A percentile compares a stretch with the other conserved stretches of the same genome.
phyloP scores from a whole-genome alignment of 2,329 filamentous ascomycete species.

The Dothideomycetes sp. region DNA sequence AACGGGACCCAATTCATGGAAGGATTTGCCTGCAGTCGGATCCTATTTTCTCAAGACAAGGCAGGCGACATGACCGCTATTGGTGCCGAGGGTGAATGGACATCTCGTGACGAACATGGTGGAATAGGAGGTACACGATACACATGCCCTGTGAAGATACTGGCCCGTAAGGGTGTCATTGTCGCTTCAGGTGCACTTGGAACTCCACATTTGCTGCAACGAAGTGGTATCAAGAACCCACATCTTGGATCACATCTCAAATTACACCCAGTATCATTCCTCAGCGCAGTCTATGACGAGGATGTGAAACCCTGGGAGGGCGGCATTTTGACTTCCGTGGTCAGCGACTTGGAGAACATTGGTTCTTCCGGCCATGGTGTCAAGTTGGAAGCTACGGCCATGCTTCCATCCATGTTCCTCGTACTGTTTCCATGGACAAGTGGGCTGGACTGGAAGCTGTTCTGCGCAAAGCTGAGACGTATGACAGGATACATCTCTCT shows the following conservation, averaged over 20 bases:
- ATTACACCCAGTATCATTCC: constrained; percentile 57
- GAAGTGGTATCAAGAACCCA: constrained; percentile 69
- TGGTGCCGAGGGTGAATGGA: constrained; percentile 68
- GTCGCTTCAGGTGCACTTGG: constrained; percentile 61
- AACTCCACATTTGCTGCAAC: constrained; percentile 63
- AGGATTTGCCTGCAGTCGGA: constrained; percentile 60
- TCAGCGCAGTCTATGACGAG: constrained; percentile 55
- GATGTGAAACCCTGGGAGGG: constrained; percentile 56
- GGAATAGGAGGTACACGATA: constrained; percentile 41
- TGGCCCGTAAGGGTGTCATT: constrained; percentile 63
- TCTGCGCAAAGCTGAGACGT: constrained; percentile 55
- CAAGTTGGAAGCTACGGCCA: constrained; percentile 67
- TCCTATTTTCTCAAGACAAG: constrained; percentile 53
- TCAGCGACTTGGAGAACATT: constrained; percentile 67
- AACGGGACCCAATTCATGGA: constrained; percentile 76
- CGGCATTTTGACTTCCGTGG: constrained; percentile 67
- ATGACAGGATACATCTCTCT: constrained; percentile 64
- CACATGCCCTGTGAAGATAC: constrained; percentile 55
- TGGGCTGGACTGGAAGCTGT: constrained; percentile 62
- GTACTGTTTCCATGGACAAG: constrained; percentile 54
- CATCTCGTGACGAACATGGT: constrained; percentile 54
- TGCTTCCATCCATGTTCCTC: constrained; percentile 59
- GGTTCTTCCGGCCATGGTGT: constrained; percentile 70
- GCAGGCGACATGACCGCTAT: constrained; percentile 45
- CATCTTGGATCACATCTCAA: constrained; percentile 76